Evolutionary conservation across 345 rosid genomes (phyloP), one percentile per base, ranked within the genome.

Genomic region (Moricandia arvensis): DNA sequence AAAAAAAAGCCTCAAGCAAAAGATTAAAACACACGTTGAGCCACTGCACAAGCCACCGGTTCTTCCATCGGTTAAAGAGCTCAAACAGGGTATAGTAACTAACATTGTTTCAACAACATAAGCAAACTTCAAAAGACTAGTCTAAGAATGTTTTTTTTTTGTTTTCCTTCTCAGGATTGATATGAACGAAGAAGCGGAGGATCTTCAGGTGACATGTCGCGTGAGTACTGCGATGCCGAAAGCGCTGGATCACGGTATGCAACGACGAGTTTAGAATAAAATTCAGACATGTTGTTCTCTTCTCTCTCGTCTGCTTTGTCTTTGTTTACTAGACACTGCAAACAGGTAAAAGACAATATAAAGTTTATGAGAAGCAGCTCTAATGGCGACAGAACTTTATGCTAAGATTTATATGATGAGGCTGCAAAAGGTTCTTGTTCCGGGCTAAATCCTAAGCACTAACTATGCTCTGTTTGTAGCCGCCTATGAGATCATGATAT

Each of bases 221-320:
- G 38, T 45, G 84, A 78, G 76, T 79, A 73, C 29, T 72, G 85
- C 17, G 81, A 67, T 30, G 86, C 80, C 63, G 57, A 82, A 71
- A 87, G 69, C 37, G 93, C 88, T 69, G 97, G 97, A 85, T 90
- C 96, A 33, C 78, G 77, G 67, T 91, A 94, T 27, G 94, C 89
- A 26, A 83, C 83, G 2, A 77, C 82, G 31, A 94, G 77, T 62
- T 87, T 82, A 4, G 87, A 78, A 31, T 81, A 87, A 75, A 91
- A 91, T 60, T 86, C 91, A 4, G 79, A 34, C 81, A 91, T 88
- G 30, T 77, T 62, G 30, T 77, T 62, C 17, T 86, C 86, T 17
- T 88, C 89, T 64, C 82, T 85, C 79, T 80, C 80, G 80, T 90
- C 87, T 75, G 76, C 85, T 76, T 59, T 89, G 75, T 90, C 98